Conservation (phyloP, 768 basidiomycete genomes). For the Termitomyces heimii region DNA sequence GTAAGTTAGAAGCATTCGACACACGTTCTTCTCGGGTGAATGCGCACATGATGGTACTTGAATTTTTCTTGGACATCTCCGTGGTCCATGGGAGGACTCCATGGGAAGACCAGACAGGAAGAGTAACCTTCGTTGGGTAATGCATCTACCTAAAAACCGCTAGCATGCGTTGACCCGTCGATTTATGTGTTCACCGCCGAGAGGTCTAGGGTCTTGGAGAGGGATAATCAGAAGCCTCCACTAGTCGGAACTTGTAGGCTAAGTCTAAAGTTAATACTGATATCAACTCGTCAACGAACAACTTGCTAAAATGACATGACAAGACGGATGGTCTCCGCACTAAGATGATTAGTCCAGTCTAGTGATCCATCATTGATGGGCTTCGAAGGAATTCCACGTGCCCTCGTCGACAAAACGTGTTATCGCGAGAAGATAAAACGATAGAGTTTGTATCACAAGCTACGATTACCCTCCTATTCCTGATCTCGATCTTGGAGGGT, state of each 20-base stretch:
- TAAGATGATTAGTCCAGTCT: too few relatives aligned
- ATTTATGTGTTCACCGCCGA: neutral
- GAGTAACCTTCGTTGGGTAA: neutral
- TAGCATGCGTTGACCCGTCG: neutral
- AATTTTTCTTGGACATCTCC: constrained; percentile 5
- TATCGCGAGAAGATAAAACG: neutral
- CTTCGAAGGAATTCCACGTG: neutral
- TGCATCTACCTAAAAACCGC: neutral
- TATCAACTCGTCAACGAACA: neutral
- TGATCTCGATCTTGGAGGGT: neutral
- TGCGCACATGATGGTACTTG: neutral
- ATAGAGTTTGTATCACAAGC: neutral
- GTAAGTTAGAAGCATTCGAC: neutral
- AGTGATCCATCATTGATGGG: neutral
- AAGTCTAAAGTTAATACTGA: neutral
- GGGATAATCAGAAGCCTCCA: neutral
- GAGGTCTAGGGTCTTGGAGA: neutral
- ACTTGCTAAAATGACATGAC: neutral
- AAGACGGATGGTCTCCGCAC: neutral
- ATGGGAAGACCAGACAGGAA: neutral
- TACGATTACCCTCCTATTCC: neutral
- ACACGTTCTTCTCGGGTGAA: neutral
- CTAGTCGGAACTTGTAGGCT: neutral
- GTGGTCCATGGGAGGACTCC: constrained; percentile 2
- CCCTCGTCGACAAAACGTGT: neutral